Evolutionary conservation across 805 yeast species (phyloP), one percentile per base, ranked within the genome.

Genomic region (Ogataea ramenticola): DNA sequence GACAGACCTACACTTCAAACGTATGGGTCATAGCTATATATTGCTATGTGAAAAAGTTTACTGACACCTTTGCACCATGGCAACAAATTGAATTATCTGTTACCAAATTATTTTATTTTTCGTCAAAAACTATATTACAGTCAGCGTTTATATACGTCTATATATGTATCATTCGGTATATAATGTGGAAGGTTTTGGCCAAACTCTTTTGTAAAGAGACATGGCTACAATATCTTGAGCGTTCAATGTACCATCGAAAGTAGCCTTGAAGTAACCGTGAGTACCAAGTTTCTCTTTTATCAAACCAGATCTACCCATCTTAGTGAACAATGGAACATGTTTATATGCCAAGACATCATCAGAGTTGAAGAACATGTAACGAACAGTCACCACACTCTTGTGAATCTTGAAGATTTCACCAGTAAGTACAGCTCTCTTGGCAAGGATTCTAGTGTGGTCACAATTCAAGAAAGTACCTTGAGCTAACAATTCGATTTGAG

Each of bases 361-460:
- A 11, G 86, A 68, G 57, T 82, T 87, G 80, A 91, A 91, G 72
- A 93, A 93, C 99, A 93, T 93, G 75, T 89, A 93, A 53, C 98
- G 82, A 46, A 93, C 76, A 2, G 99, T 93, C 50, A 93, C 87
- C 35, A 90, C 86, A 47, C 75, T 79, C 68, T 87, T 91, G 72
- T 95, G 97, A 55, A 93, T 90, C 71, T 90, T 93, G 65, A 89
- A 81, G 37, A 97, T 96, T 53, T 88, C 89, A 45, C 99, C 99
- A 0, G 98, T 93, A 43, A 93, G 68, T 6, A 93, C 80, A 4
- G 83, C 82, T 61, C 98, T 77, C 74, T 91, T 89, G 29, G 95
- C 96, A 43, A 90, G 60, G 22, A 91, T 74, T 63, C 98, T 77
- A 14, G 82, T 75, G 57, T 84, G 86, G 64, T 93, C 96, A 37